Percentiles rank a stretch among this genome's conserved stretches.
Conservation (phyloP, 2,329 filamentous ascomycete species). For the Xylaria sp. region DNA sequence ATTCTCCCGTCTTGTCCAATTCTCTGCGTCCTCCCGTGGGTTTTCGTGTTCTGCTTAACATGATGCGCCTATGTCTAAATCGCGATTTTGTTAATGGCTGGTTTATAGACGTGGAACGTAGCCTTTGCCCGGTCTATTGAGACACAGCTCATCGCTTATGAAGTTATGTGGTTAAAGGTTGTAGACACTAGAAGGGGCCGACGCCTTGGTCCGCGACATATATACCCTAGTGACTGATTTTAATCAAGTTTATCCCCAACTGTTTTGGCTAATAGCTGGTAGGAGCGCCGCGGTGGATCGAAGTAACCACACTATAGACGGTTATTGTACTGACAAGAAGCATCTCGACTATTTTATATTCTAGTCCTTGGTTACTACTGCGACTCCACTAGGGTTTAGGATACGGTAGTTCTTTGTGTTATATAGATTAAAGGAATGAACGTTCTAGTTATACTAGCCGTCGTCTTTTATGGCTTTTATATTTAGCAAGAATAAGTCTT, state of each 20-base stretch:
- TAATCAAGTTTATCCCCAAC: slow-evolving; percentile 48
- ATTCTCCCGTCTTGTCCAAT: slow-evolving; percentile 41
- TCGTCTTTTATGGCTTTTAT: no score
- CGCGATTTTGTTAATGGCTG: slow-evolving; percentile 45
- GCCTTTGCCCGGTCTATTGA: slow-evolving; percentile 42
- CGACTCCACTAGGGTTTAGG: no score
- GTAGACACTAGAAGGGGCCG: slow-evolving; percentile 42
- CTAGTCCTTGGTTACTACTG: no score
- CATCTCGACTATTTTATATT: no score
- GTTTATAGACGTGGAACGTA: slow-evolving; percentile 44
- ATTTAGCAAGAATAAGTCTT: no score
- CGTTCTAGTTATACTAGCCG: no score
- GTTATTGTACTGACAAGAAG: no score
- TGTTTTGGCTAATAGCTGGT: slow-evolving; percentile 46
- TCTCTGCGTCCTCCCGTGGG: slow-evolving; percentile 47
- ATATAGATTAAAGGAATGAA: no score
- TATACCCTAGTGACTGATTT: slow-evolving; percentile 48
- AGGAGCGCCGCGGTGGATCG: slow-evolving; percentile 45
- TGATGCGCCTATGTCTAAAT: slow-evolving; percentile 50
- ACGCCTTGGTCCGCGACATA: slow-evolving; percentile 46
- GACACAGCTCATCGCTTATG: slow-evolving; percentile 49
- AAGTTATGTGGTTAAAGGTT: slow-evolving; percentile 39
- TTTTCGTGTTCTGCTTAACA: slow-evolving; percentile 50
- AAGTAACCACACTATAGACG: slow-evolving; percentile 34
- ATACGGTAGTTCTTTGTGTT: no score